phyloP scores from a whole-genome alignment of 352 stramenopile genomes.

The Globisporangium ultimum region DNA sequence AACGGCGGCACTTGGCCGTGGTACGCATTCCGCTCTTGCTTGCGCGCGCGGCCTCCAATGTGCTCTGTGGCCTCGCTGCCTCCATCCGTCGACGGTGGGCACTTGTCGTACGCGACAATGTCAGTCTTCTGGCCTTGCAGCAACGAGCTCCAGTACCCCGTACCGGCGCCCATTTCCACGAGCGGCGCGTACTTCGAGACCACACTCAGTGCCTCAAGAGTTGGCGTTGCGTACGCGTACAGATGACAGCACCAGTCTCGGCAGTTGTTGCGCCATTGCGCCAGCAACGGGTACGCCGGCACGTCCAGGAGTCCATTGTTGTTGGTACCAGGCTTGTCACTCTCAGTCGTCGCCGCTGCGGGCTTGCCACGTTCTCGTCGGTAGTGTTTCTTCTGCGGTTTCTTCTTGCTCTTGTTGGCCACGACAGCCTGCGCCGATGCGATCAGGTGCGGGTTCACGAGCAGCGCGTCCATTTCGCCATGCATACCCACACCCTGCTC shows the following conservation, averaged over 20 bases:
- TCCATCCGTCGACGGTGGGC: conserved; percentile 28
- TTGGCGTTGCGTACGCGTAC: conserved; percentile 72
- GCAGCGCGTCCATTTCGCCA: conserved; percentile 73
- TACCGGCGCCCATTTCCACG: conserved; percentile 88
- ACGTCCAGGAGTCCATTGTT: conserved; percentile 35
- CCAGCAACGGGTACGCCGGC: conserved; percentile 60
- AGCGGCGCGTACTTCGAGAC: conserved; percentile 59
- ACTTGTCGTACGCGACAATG: conserved; percentile 68
- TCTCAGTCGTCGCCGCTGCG: conserved; percentile 1
- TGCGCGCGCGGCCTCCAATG: conserved; percentile 13
- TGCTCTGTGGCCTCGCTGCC: conserved; percentile 13
- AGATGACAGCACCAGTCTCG: conserved; percentile 75
- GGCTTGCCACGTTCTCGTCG: conserved; percentile 37
- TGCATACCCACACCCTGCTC: conserved; percentile 71
- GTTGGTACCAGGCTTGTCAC: not conserved
- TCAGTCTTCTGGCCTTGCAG: conserved; percentile 67
- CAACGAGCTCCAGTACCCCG: conserved; percentile 85
- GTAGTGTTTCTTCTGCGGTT: conserved; percentile 63
- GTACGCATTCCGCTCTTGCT: conserved; percentile 42
- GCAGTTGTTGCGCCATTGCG: conserved; percentile 76
- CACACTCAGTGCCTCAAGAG: conserved; percentile 39
- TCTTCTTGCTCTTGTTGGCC: conserved; percentile 48
- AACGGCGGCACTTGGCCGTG: conserved; percentile 68
- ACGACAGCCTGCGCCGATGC: conserved; percentile 14
- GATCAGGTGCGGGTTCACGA: conserved; percentile 33